Conservation (phyloP, 192 early-diverging fungal genomes). For the Pilobolus umbonatus region DNA sequence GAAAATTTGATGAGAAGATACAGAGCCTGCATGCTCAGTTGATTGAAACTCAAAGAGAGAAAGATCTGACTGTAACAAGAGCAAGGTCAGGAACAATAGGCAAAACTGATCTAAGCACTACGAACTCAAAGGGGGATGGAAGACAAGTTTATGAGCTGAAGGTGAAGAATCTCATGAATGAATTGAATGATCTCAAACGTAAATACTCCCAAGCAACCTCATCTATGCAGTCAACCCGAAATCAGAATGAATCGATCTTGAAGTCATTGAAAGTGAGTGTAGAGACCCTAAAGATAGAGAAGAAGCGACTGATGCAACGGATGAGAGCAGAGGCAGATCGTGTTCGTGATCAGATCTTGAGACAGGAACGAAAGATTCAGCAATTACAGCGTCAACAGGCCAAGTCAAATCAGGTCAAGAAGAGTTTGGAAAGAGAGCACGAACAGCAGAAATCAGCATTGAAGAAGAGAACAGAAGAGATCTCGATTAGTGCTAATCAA, state of each 20-base stretch:
- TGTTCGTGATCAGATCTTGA: conserved; percentile 53
- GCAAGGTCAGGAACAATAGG: not conserved
- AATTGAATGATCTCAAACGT: conserved; percentile 48
- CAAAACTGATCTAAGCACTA: not conserved
- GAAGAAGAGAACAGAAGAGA: conserved; percentile 54
- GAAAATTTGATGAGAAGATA: conserved; percentile 70
- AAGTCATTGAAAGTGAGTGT: conserved; percentile 62
- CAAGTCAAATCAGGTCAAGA: conserved; percentile 42
- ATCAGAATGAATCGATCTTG: conserved; percentile 54
- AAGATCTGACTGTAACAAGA: conserved; percentile 52
- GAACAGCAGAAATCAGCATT: conserved; percentile 53
- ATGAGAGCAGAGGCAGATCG: conserved; percentile 64
- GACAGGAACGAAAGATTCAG: conserved; percentile 55
- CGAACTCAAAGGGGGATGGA: not conserved
- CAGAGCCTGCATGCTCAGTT: conserved; percentile 54
- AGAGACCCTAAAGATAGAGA: conserved; percentile 69
- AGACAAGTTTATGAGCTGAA: conserved; percentile 50
- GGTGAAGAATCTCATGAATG: conserved; percentile 49
- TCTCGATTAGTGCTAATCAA: conserved; percentile 31
- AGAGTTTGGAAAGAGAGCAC: conserved; percentile 47
- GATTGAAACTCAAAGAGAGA: conserved; percentile 46
- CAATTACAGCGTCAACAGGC: conserved; percentile 52
- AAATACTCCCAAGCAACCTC: conserved; percentile 53
- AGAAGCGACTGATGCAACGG: conserved; percentile 67
- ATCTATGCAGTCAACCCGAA: conserved; percentile 43